Evolutionary conservation across 345 rosid genomes (phyloP).

Genomic region (Aquilaria malaccensis): DNA sequence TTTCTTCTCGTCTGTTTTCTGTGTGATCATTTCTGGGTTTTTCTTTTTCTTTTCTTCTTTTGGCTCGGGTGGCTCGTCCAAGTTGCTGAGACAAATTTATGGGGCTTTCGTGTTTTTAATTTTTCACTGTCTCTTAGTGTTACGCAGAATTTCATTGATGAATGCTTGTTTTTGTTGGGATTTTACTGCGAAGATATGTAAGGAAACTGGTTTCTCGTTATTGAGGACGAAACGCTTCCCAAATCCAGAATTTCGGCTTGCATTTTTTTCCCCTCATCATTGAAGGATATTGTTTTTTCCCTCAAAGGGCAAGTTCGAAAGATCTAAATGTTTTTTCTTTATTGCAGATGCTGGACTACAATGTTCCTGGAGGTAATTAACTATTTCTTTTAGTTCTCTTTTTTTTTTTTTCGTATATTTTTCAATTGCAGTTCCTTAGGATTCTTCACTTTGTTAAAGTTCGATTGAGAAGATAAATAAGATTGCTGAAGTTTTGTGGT

Average conservation of each 20-base stretch:
- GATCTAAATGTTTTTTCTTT: slow-evolving; percentile 3
- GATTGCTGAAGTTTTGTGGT: neutral
- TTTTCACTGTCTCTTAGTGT: too few species aligned
- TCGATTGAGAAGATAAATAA: neutral
- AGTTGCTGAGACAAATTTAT: too few species aligned
- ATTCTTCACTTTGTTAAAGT: neutral
- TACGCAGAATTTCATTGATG: too few species aligned
- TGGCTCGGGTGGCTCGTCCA: neutral
- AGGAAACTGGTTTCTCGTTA: too few species aligned
- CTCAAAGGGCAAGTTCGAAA: neutral
- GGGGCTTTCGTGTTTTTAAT: too few species aligned
- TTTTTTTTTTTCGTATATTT: neutral
- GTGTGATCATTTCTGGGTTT: neutral
- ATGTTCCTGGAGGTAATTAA: slow-evolving; percentile 75
- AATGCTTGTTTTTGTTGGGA: too few species aligned
- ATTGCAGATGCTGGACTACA: slow-evolving; percentile 88
- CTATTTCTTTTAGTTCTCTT: neutral
- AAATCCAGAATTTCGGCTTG: too few species aligned
- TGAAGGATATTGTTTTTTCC: too few species aligned
- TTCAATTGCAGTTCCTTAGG: neutral
- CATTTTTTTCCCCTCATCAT: too few species aligned
- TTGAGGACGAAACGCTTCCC: too few species aligned
- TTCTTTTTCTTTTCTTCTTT: slow-evolving; percentile 3
- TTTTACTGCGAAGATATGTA: too few species aligned
- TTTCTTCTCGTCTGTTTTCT: neutral